A percentile compares a stretch with the other conserved stretches of the same genome.
Evolutionary conservation across 176 grass and related monocot species (phyloP).

Genomic region (Cenchrus americanus): DNA sequence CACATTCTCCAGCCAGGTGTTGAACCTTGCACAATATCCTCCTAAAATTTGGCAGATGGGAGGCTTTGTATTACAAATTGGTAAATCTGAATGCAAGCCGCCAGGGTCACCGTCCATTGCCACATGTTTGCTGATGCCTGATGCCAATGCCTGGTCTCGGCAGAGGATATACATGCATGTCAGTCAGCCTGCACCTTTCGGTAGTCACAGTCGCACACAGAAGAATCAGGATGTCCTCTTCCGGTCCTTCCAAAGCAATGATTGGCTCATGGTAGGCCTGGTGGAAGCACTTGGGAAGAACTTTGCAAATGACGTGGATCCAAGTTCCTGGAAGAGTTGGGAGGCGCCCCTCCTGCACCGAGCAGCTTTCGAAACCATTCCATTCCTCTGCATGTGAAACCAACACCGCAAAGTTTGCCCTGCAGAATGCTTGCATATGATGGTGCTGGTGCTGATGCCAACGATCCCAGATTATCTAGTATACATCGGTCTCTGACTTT

Average conservation of each 20-base stretch:
- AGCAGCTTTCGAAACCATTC: slow-evolving; percentile 7
- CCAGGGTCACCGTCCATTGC: neutral
- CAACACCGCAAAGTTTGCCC: slow-evolving; percentile 31
- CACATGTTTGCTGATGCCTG: slow-evolving; percentile 11
- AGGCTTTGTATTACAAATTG: neutral
- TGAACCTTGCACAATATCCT: neutral
- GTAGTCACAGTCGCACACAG: slow-evolving; percentile 28
- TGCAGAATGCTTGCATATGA: neutral
- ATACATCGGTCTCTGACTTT: neutral
- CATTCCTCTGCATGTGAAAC: slow-evolving; percentile 20
- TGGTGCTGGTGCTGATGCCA: slow-evolving; percentile 8
- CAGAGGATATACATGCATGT: slow-evolving; percentile 21
- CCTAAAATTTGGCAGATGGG: neutral
- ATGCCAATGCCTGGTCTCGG: slow-evolving; percentile 15
- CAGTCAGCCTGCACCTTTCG: slow-evolving; percentile 34
- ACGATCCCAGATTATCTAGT: slow-evolving; percentile 17
- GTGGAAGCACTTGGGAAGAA: slow-evolving; percentile 19
- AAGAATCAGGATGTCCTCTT: slow-evolving; percentile 14
- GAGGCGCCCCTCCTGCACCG: neutral
- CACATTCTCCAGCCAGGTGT: slow-evolving; percentile 20
- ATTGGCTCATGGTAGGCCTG: slow-evolving; percentile 27
- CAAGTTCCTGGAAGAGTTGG: slow-evolving; percentile 18
- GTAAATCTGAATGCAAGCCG: slow-evolving; percentile 26
- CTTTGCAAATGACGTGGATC: slow-evolving; percentile 16
- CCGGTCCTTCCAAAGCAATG: neutral